Evolutionary conservation across 148 eudicot genomes (phyloP).

Genomic region (Nyssa sinensis): DNA sequence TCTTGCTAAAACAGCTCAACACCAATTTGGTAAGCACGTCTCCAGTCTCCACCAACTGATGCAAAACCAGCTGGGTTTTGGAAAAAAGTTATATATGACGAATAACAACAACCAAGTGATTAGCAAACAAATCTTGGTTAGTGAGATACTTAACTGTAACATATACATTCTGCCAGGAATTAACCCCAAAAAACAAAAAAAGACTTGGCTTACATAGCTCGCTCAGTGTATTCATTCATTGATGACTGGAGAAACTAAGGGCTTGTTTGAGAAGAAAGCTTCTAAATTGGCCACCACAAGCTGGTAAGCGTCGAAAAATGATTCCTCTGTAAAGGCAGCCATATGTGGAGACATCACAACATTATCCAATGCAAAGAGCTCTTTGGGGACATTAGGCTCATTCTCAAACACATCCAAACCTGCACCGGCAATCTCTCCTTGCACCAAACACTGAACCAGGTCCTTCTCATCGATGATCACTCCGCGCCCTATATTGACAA

Average conservation of each 20-base stretch:
- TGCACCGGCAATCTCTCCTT: conserved; percentile 44
- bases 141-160: too few relatives aligned
- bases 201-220: neutral
- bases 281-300: conserved; percentile 30
- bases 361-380: conserved; percentile 39
- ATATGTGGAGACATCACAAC: conserved; percentile 42
- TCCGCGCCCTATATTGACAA: conserved; percentile 47
- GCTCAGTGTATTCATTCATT: conserved; percentile 7
- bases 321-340: conserved; percentile 28
- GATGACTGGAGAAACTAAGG: conserved; percentile 33
- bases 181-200: neutral
- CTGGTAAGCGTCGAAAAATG: conserved; percentile 22
- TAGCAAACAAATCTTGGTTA: neutral
- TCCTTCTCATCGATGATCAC: conserved; percentile 42
- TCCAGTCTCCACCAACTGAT: too few relatives aligned
- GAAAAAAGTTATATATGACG: too few relatives aligned
- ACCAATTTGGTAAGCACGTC: too few relatives aligned
- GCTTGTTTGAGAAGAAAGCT: conserved; percentile 44
- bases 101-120: too few relatives aligned
- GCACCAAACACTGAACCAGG: conserved; percentile 34
- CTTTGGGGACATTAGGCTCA: conserved; percentile 47
- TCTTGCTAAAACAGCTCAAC: too few relatives aligned
- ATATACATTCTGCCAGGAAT: neutral
- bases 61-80: too few relatives aligned
- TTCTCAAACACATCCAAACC: conserved; percentile 54